Conservation (phyloP, 768 basidiomycete species). For the Chiua virens region DNA sequence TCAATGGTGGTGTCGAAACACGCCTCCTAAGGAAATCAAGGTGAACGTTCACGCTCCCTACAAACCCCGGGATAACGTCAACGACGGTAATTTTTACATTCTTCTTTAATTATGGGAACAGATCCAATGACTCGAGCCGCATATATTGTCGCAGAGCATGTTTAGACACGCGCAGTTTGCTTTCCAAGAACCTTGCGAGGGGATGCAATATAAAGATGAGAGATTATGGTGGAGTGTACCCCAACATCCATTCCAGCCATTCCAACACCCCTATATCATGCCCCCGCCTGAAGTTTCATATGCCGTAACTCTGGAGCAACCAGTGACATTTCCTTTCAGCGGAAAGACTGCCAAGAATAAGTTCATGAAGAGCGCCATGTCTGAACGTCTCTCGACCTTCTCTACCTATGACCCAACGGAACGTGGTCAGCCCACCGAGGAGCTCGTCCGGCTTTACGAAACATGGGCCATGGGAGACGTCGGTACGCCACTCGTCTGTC, state of each 20-base stretch:
- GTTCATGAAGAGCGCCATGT: constrained; percentile 37
- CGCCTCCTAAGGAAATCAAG: neutral
- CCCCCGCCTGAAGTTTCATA: constrained; percentile 14
- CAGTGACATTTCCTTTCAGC: constrained; percentile 31
- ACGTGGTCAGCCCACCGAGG: constrained; percentile 34
- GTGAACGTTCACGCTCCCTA: neutral
- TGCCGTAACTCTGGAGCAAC: constrained; percentile 23
- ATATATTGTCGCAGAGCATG: constrained; percentile 12
- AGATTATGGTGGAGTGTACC: constrained; percentile 3
- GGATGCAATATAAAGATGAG: constrained; percentile 21
- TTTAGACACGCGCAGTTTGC: constrained; percentile 3
- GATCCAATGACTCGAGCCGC: neutral
- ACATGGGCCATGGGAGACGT: constrained; percentile 34
- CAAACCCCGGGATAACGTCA: neutral
- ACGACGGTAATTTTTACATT: constrained; percentile 5
- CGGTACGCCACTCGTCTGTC: constrained; percentile 14
- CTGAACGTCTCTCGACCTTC: constrained; percentile 35
- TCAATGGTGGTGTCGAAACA: neutral
- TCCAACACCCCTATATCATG: constrained; percentile 14
- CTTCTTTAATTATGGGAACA: constrained; percentile 3
- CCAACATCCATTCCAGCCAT: constrained; percentile 14
- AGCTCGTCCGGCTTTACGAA: constrained; percentile 34
- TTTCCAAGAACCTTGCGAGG: constrained; percentile 11
- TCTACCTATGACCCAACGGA: constrained; percentile 29
- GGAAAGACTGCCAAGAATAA: constrained; percentile 31